Conservation (phyloP, 2,329 filamentous ascomycete species). For the Endothia cerciana region DNA sequence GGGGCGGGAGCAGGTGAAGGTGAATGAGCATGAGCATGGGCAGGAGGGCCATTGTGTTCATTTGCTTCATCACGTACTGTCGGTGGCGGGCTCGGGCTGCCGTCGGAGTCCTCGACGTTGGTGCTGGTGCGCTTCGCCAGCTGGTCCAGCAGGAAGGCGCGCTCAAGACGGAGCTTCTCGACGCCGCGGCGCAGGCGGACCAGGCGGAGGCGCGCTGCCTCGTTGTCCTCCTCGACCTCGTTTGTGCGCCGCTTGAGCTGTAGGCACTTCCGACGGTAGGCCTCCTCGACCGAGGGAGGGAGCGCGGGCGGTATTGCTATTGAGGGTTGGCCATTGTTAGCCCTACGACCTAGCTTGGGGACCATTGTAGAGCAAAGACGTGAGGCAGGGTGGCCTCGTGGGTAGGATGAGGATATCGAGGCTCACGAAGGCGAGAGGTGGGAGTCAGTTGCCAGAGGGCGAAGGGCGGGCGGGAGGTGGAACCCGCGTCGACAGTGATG, state of each 20-base stretch:
- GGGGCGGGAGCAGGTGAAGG: slow-evolving; percentile 25
- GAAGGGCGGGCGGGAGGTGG: slow-evolving; percentile 18
- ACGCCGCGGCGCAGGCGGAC: slow-evolving; percentile 81
- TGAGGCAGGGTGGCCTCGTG: not conserved
- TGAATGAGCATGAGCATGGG: slow-evolving; percentile 25
- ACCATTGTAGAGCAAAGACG: slow-evolving; percentile 20
- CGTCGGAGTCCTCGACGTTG: slow-evolving; percentile 77
- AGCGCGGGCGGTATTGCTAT: slow-evolving; percentile 60
- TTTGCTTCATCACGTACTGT: slow-evolving; percentile 58
- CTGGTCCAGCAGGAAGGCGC: slow-evolving; percentile 75
- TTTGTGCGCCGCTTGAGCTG: slow-evolving; percentile 88
- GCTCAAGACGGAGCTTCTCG: slow-evolving; percentile 87
- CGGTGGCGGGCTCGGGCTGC: slow-evolving; percentile 77
- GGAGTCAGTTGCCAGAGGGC: slow-evolving; percentile 26
- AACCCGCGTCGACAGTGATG: slow-evolving; percentile 18
- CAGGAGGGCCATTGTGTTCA: slow-evolving; percentile 22
- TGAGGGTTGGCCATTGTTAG: slow-evolving; percentile 39
- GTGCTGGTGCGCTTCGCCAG: slow-evolving; percentile 74
- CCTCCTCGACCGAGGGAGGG: slow-evolving; percentile 91
- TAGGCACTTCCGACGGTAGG: slow-evolving; percentile 95
- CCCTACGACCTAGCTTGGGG: slow-evolving; percentile 34
- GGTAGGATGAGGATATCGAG: not conserved
- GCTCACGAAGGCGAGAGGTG: slow-evolving; percentile 4
- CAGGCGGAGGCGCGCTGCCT: slow-evolving; percentile 78
- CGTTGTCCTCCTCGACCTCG: slow-evolving; percentile 91